A percentile compares a stretch with the other conserved stretches of the same genome.
Conservation (phyloP, 78 protist species). For the slime mould (Dictyostelium discoideum) region dicty_2.7 NC_007091.3:1069501-1070000, state of each 20-base stretch:
- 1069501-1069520: slow-evolving; percentile 1
- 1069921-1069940: background rate
- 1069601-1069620: background rate
- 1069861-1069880: background rate
- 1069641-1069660: background rate
- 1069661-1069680: background rate
- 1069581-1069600: background rate
- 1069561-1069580: background rate
- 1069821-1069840: background rate
- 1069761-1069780: background rate
- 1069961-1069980: slow-evolving; percentile 81
- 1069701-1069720: slow-evolving; percentile 18
- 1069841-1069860: background rate
- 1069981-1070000: slow-evolving; percentile 84
- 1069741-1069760: background rate
- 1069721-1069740: background rate
- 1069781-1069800: background rate
- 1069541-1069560: background rate
- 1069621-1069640: background rate
- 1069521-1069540: slow-evolving; percentile 1
- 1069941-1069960: slow-evolving; percentile 57
- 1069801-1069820: background rate
- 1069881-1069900: background rate
- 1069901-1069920: slow-evolving; percentile 4
- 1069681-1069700: background rate